phyloP scores from a whole-genome alignment of 225 moss, liverwort and hornwort species.

The Pseudoscleropodium purum region DNA sequence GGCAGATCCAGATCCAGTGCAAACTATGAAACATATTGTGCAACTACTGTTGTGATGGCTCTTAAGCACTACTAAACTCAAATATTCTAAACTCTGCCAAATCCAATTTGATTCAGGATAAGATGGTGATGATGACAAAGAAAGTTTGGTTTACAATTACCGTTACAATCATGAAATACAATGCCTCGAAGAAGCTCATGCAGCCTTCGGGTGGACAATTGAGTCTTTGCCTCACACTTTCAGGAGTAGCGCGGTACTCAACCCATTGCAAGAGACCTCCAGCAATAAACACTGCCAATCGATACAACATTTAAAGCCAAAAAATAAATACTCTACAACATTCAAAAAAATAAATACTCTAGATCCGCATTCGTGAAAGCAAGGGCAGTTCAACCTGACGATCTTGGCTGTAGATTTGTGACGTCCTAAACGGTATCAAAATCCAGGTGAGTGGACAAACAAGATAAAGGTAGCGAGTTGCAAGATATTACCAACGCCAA shows the following conservation, averaged over 20 bases:
- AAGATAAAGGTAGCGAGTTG: neutral
- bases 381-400: neutral
- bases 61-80: neutral
- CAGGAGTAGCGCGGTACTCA: slow-evolving; percentile 51
- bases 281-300: slow-evolving; percentile 69
- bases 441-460: neutral
- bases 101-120: neutral
- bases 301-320: neutral
- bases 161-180: slow-evolving; percentile 87
- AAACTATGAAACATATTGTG: neutral
- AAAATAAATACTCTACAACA: neutral
- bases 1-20: neutral
- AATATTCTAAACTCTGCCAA: neutral
- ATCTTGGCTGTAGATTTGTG: neutral
- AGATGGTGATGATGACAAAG: neutral
- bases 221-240: slow-evolving; percentile 22
- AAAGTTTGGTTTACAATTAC: slow-evolving; percentile 10
- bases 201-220: slow-evolving; percentile 68
- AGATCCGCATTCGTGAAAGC: neutral
- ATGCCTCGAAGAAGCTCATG: slow-evolving; percentile 66
- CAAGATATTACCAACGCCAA: slow-evolving; percentile 37
- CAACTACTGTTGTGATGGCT: neutral
- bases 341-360: neutral
- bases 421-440: neutral
- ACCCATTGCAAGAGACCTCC: slow-evolving; percentile 90